Base-by-base conservation (phyloP, 495 filamentous ascomycete species). In the Niebla homalea region DNA sequence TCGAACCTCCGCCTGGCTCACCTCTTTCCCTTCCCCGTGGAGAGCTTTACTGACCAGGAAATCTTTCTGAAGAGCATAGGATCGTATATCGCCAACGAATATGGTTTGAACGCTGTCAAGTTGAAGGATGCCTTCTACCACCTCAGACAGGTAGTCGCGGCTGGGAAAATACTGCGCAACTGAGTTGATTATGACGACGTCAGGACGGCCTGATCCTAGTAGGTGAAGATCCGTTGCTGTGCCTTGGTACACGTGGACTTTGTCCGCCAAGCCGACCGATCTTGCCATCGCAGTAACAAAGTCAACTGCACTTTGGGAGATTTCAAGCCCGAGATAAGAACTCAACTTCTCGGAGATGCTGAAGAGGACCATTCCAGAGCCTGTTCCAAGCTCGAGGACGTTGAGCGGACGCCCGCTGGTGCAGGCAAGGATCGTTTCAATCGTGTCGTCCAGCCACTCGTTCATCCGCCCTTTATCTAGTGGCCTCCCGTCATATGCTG, bases 331-430 rank as follows among this genome's bases (percentile, higher is more conserved):
- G 29, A 56, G 14, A 48, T 58, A 58, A 32, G 52, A 50, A 35
- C 37, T 35, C 8, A 58, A 35, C 11, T 35, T 39, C 2, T 42
- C 25, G 25, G 20, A 10, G 14, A 58, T 19, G 26, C 55, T 58
- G 36, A 56, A 58, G 16, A 58, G 48, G 32, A 58, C 51, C 56
- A 58, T 56, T 19, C 56, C 56, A 19, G 53, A 51, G 19, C 56
- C 56, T 14, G 53, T 57, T 23, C 56, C 56, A 12, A 58, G 39
- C 25, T 58, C 56, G 29, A 58, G 54, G 12, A 58, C 56, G 23
- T 48, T 35, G 20, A 46, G 52, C 19, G 53, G 37, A 20, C 11
- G 37, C 15, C 37, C 37, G 12, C 19, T 20, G 25, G 4, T 26
- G 25, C 25, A 26, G 25, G 25, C 25, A 20, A 40, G 37, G 37